Base-by-base conservation (phyloP, 2,329 filamentous ascomycete species). In the Colletotrichum higginsianum region DNA sequence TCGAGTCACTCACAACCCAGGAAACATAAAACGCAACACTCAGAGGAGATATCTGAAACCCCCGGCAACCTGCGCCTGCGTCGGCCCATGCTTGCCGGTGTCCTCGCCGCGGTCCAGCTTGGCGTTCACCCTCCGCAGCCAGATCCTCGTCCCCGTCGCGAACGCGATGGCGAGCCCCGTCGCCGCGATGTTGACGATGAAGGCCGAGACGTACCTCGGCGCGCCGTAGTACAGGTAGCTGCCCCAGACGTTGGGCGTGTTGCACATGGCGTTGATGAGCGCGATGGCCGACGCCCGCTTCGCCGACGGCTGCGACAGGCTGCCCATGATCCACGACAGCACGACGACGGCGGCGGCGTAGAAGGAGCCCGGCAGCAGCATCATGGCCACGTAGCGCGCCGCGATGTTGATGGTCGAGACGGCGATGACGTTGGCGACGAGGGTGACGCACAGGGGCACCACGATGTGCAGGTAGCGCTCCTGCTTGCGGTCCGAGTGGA, bases 401-500 rank as follows among this genome's bases (percentile, higher is more conserved):
- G 85, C 92, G 0, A 87, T 84, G 4, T 84, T 79, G 0, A 86
- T 89, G 0, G 92, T 93, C 0, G 89, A 84, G 1, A 91, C 92
- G 13, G 90, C 90, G 58, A 94, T 85, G 75, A 94, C 91, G 81
- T 92, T 94, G 2, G 90, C 88, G 0, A 82, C 82, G 2, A 94
- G 84, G 16, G 89, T 88, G 50, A 94, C 82, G 68, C 84, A 87
- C 13, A 93, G 84, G 0, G 92, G 92, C 1, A 89, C 69, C 0
- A 86, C 85, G 70, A 94, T 87, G 79, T 94, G 93, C 78, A 88
- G 89, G 80, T 90, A 94, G 3, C 92, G 88, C 79, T 94, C 92
- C 30, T 91, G 90, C 0, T 90, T 93, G 56, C 85, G 87, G 79
- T 94, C 93, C 15, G 92, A 91, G 78, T 94, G 91, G 86, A 89